Conservation (phyloP, 2,329 filamentous ascomycete species). For the Microsporum ferrugineum region DNA sequence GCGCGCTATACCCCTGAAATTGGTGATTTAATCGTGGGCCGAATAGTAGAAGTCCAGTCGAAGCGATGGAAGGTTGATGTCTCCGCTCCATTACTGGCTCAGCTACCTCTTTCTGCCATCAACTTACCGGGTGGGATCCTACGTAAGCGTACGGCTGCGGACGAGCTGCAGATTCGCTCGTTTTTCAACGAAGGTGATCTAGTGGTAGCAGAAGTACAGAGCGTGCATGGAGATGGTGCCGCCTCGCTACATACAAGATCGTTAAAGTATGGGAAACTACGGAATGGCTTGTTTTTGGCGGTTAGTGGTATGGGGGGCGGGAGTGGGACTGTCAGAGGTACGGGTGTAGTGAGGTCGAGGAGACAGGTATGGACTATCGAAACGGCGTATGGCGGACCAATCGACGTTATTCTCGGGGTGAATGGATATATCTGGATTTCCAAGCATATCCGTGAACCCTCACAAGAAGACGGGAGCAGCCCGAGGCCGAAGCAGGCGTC, state of each 20-base stretch:
- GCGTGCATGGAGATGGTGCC: constrained; percentile 70
- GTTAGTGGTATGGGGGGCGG: constrained; percentile 68
- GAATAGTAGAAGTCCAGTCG: constrained; percentile 89
- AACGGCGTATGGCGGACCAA: constrained; percentile 40
- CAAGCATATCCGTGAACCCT: constrained; percentile 51
- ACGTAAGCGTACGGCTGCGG: constrained; percentile 81
- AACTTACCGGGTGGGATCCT: constrained; percentile 91
- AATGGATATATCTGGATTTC: constrained; percentile 96
- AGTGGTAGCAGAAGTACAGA: constrained; percentile 88
- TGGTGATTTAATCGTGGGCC: constrained; percentile 84
- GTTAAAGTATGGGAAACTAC: constrained; percentile 86
- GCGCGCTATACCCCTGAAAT: constrained; percentile 94
- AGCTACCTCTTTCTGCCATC: constrained; percentile 75
- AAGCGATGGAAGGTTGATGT: constrained; percentile 93
- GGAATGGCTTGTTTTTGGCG: constrained; percentile 81
- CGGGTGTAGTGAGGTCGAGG: constrained; percentile 69
- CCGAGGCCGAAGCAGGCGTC: constrained; percentile 29
- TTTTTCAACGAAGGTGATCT: constrained; percentile 95
- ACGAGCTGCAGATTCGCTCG: constrained; percentile 92
- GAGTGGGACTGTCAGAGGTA: constrained; percentile 58
- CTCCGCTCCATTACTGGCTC: constrained; percentile 71
- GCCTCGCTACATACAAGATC: constrained; percentile 82
- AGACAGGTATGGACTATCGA: constrained; percentile 75
- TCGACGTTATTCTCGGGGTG: constrained; percentile 83
- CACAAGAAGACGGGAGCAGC: constrained; percentile 17